Evolutionary conservation across 768 basidiomycete species (phyloP).

Genomic region (Tylopilus subfusipes): DNA sequence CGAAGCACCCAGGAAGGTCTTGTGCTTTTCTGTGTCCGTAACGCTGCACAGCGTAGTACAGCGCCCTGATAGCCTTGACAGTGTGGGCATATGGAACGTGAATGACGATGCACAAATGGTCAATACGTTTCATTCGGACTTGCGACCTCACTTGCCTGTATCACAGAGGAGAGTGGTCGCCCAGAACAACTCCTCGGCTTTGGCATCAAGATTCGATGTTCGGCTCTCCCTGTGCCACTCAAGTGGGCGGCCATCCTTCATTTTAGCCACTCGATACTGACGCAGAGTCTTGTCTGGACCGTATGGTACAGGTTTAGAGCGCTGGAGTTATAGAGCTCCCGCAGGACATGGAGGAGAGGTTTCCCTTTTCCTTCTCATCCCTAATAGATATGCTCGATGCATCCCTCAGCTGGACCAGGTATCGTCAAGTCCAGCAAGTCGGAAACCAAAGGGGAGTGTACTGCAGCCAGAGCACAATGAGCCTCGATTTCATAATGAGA

Average conservation of each 20-base stretch:
- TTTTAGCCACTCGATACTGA: constrained; percentile 33
- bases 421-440: constrained; percentile 32
- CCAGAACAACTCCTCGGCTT: constrained; percentile 52
- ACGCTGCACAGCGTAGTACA: constrained; percentile 45
- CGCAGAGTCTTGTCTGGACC: constrained; percentile 42
- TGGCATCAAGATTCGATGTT: constrained; percentile 29
- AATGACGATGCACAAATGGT: constrained; percentile 42
- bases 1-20: constrained; percentile 41
- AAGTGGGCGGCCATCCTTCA: constrained; percentile 40
- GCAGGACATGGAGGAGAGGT: constrained; percentile 49
- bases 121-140: constrained; percentile 40
- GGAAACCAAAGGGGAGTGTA: constrained; percentile 33
- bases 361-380: constrained; percentile 24
- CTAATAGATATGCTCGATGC: not conserved
- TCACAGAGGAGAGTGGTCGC: constrained; percentile 43
- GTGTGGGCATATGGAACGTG: constrained; percentile 54
- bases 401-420: not conserved
- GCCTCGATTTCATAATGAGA: not conserved
- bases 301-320: constrained; percentile 51
- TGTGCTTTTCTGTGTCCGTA: constrained; percentile 44
- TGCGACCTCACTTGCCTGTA: constrained; percentile 43
- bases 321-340: constrained; percentile 48
- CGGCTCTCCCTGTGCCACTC: constrained; percentile 35
- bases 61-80: constrained; percentile 46
- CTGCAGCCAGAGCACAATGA: constrained; percentile 41